phyloP scores from a whole-genome alignment of 2,329 filamentous ascomycete genomes.

The Penicillium oxalicum region DNA sequence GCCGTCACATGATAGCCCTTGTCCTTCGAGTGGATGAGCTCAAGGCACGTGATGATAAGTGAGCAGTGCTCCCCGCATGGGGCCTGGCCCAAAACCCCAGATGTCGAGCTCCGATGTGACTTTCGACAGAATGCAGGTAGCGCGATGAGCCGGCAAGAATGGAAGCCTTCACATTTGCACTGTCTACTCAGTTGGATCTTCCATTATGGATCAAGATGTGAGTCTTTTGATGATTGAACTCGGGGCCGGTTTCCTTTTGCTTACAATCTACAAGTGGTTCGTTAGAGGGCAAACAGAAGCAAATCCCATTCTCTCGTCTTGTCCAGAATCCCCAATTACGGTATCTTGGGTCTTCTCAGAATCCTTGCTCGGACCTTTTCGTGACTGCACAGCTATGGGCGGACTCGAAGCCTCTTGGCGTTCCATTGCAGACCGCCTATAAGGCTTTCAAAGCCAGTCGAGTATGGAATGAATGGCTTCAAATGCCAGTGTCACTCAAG shows the following conservation, averaged over 20 bases:
- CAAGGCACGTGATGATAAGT: conserved; percentile 11
- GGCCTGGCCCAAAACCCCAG: background rate
- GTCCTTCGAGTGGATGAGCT: background rate
- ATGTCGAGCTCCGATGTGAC: conserved; percentile 1
- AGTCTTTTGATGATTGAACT: conserved; percentile 17
- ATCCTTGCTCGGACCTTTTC: conserved; percentile 80
- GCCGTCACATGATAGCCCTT: background rate
- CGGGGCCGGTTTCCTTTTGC: background rate
- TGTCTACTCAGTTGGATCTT: conserved; percentile 74
- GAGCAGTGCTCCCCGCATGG: conserved; percentile 11
- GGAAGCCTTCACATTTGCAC: conserved; percentile 95
- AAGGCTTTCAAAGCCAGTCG: conserved; percentile 70
- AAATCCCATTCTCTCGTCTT: conserved; percentile 69
- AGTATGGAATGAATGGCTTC: conserved; percentile 95
- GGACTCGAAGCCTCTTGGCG: conserved; percentile 88
- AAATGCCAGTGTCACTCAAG: conserved; percentile 76
- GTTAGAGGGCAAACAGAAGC: conserved; percentile 71
- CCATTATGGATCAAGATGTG: conserved; percentile 61
- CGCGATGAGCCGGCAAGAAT: conserved; percentile 44
- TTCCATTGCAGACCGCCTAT: conserved; percentile 87
- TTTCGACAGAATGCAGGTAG: background rate
- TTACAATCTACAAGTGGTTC: conserved; percentile 51
- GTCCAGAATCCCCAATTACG: conserved; percentile 72
- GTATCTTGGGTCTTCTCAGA: conserved; percentile 80
- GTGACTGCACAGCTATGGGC: conserved; percentile 92